Conservation (phyloP, 73 alveolate species). For the Paramecium pentaurelia region DNA sequence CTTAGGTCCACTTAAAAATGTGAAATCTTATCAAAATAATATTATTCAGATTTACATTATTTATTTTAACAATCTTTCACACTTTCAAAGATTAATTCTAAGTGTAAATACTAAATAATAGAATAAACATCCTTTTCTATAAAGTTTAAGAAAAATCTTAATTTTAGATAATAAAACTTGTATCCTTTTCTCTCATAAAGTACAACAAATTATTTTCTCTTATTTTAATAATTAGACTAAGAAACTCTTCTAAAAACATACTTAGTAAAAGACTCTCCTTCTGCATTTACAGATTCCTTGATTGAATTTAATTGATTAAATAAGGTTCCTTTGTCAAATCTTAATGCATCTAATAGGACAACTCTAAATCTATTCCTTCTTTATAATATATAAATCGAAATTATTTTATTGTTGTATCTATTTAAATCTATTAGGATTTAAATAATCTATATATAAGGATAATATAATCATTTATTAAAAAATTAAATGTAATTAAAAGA, state of each 20-base stretch:
- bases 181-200: too few species aligned
- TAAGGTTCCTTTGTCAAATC: constrained; percentile 28
- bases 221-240: too few species aligned
- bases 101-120: too few species aligned
- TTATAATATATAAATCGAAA: too few species aligned
- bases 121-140: too few species aligned
- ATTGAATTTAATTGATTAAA: not conserved
- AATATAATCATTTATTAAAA: too few species aligned
- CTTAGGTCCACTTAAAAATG: not conserved
- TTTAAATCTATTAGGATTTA: not conserved
- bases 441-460: not conserved
- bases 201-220: too few species aligned
- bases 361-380: not conserved
- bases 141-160: too few species aligned
- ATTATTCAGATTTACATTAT: not conserved
- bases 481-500: too few species aligned
- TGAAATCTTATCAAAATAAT: not conserved
- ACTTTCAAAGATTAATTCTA: too few species aligned
- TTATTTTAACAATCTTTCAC: not conserved
- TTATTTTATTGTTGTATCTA: too few species aligned
- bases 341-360: not conserved
- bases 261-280: constrained; percentile 14
- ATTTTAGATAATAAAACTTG: too few species aligned
- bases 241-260: not conserved
- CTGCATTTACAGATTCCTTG: not conserved